phyloP scores from a whole-genome alignment of 1,139 yeast species.

The Suhomyces bribrorum region DNA sequence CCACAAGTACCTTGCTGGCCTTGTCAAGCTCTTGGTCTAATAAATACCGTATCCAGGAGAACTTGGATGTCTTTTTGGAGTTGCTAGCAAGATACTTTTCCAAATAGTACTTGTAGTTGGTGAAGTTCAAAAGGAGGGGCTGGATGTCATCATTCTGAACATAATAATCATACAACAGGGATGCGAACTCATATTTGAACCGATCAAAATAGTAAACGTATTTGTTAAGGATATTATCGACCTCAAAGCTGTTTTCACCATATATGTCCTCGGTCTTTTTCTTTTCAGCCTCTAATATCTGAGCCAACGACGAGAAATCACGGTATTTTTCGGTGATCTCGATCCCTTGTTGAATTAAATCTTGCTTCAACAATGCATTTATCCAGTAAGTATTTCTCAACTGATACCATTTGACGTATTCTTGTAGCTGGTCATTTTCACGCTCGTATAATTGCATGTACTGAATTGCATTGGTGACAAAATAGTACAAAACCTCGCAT shows the following conservation, averaged over 20 bases:
- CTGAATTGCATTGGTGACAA: conserved; percentile 38
- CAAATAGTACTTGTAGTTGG: conserved; percentile 52
- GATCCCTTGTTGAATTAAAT: conserved; percentile 54
- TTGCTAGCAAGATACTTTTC: conserved; percentile 52
- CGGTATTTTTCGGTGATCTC: conserved; percentile 65
- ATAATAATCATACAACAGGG: conserved; percentile 61
- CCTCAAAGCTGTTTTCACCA: conserved; percentile 20
- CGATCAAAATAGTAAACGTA: conserved; percentile 58
- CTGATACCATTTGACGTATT: conserved; percentile 40
- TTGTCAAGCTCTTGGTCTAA: conserved; percentile 48
- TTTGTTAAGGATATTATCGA: conserved; percentile 23
- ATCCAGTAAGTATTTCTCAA: conserved; percentile 51
- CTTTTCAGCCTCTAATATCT: conserved; percentile 59
- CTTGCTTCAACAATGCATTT: conserved; percentile 47
- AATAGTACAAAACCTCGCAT: conserved; percentile 39
- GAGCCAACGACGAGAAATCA: conserved; percentile 68
- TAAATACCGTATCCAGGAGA: conserved; percentile 76
- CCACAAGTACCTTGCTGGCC: conserved; percentile 52
- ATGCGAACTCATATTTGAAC: conserved; percentile 72
- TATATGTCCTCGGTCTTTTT: conserved; percentile 31
- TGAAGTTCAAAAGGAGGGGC: conserved; percentile 57
- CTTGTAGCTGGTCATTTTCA: conserved; percentile 25
- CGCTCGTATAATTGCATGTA: conserved; percentile 32
- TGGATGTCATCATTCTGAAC: conserved; percentile 55
- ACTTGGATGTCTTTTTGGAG: conserved; percentile 50